These are phyloP conservation scores for Leishmania braziliensis DNA, from an alignment of 208 protist species.

Conservation along the genomic window DNA sequence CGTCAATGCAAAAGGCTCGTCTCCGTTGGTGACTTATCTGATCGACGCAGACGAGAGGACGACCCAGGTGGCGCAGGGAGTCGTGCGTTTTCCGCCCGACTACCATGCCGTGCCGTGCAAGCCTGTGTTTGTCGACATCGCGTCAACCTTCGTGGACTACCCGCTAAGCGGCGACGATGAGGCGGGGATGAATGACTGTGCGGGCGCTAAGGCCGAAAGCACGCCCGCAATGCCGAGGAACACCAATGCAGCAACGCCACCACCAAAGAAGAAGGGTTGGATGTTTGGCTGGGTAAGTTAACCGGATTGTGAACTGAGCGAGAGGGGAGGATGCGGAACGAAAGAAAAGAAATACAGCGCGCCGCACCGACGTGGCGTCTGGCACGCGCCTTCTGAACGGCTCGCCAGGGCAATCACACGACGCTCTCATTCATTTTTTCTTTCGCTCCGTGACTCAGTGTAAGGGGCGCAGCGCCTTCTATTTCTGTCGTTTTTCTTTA, in stretches of 20 bases:
- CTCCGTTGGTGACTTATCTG: conserved; percentile 26
- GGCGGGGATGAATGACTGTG: not conserved
- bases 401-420: no score
- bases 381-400: not conserved
- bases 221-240: conserved; percentile 10
- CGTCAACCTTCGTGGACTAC: conserved; percentile 78
- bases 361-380: not conserved
- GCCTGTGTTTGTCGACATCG: conserved; percentile 86
- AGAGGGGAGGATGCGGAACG: not conserved
- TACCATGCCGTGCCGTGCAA: conserved; percentile 83
- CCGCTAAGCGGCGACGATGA: conserved; percentile 14
- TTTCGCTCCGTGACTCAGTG: not conserved
- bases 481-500: no score
- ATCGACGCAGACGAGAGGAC: conserved; percentile 37
- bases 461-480: no score
- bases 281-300: conserved; percentile 29
- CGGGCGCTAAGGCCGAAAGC: not conserved
- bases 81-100: conserved; percentile 80
- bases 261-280: conserved; percentile 24
- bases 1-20: not conserved
- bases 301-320: not conserved
- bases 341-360: not conserved
- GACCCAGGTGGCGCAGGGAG: conserved; percentile 57
- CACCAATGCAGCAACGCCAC: not conserved
- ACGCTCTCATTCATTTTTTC: no score